Evolutionary conservation across 139 green algal species (phyloP).

Genomic region (Chlorella sp.): DNA sequence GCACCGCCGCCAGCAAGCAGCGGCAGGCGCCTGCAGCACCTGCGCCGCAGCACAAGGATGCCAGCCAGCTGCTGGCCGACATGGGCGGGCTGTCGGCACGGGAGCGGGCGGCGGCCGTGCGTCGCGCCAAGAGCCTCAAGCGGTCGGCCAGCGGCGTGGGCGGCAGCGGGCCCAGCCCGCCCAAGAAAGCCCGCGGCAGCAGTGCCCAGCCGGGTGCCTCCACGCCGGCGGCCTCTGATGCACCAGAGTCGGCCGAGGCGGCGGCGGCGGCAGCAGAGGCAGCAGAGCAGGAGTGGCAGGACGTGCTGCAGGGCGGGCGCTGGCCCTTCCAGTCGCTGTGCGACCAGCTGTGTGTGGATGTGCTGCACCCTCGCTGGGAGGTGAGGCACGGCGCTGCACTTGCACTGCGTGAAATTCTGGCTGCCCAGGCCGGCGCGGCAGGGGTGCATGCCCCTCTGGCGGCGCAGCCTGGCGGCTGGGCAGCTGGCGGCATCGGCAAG

Average conservation of each 20-base stretch:
- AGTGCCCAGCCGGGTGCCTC: background rate
- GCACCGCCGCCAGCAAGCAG: background rate
- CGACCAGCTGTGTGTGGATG: slow-evolving; percentile 78
- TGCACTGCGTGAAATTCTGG: slow-evolving; percentile 87
- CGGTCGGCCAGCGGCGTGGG: slow-evolving; percentile 67
- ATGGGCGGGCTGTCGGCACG: slow-evolving; percentile 68
- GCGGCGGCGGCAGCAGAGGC: background rate
- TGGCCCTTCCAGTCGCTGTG: slow-evolving; percentile 90
- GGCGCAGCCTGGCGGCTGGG: slow-evolving; percentile 41
- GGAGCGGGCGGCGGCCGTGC: slow-evolving; percentile 85
- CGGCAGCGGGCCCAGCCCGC: background rate
- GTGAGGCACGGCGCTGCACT: slow-evolving; percentile 87
- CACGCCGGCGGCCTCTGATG: background rate
- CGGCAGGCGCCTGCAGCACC: background rate
- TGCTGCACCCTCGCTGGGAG: slow-evolving; percentile 65
- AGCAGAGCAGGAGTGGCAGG: slow-evolving; percentile 57
- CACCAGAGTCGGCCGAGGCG: background rate
- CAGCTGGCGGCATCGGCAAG: slow-evolving; percentile 47
- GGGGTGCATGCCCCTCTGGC: slow-evolving; percentile 41
- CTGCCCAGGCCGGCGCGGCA: slow-evolving; percentile 66
- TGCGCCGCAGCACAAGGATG: slow-evolving; percentile 48
- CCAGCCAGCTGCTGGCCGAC: slow-evolving; percentile 59
- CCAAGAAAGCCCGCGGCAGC: slow-evolving; percentile 22
- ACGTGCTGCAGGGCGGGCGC: slow-evolving; percentile 53
- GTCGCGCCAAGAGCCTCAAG: slow-evolving; percentile 73